These are phyloP conservation scores for Cryptomeria japonica DNA, from an alignment of 75 land plant species.

Conservation along the genomic window DNA sequence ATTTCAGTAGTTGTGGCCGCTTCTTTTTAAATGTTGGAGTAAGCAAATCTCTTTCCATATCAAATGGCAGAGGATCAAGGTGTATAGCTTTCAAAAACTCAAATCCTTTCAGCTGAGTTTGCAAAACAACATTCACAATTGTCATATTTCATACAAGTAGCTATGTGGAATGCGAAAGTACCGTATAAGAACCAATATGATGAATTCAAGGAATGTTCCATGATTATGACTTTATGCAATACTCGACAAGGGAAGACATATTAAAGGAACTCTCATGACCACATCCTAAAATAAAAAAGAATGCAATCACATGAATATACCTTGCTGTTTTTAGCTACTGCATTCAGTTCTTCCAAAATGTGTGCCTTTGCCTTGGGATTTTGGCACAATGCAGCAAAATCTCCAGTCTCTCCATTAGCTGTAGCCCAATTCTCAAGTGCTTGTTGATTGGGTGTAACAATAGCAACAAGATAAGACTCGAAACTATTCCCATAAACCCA, in stretches of 20 bases:
- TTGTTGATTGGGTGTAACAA: constrained; percentile 82
- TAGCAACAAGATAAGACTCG: constrained; percentile 92
- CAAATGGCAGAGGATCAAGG: constrained; percentile 89
- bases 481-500: constrained; percentile 99
- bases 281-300: background rate
- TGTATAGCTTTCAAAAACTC: constrained; percentile 85
- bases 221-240: background rate
- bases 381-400: constrained; percentile 62
- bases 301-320: constrained; percentile 26
- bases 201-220: background rate
- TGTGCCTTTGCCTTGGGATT: constrained; percentile 69
- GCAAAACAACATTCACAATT: constrained; percentile 1
- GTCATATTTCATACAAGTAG: background rate
- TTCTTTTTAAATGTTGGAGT: constrained; percentile 98
- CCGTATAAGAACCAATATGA: background rate
- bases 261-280: background rate
- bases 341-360: constrained; percentile 70
- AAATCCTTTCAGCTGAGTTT: constrained; percentile 88
- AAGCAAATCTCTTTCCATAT: constrained; percentile 88
- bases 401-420: constrained; percentile 59
- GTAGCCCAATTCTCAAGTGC: constrained; percentile 82
- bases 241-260: background rate
- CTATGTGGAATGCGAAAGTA: background rate
- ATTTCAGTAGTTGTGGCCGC: constrained; percentile 90
- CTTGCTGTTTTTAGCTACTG: constrained; percentile 78